Evolutionary conservation across 2,329 filamentous ascomycete genomes (phyloP), one percentile per base, ranked within the genome.

Genomic region (Fusarium sarcochroum): DNA sequence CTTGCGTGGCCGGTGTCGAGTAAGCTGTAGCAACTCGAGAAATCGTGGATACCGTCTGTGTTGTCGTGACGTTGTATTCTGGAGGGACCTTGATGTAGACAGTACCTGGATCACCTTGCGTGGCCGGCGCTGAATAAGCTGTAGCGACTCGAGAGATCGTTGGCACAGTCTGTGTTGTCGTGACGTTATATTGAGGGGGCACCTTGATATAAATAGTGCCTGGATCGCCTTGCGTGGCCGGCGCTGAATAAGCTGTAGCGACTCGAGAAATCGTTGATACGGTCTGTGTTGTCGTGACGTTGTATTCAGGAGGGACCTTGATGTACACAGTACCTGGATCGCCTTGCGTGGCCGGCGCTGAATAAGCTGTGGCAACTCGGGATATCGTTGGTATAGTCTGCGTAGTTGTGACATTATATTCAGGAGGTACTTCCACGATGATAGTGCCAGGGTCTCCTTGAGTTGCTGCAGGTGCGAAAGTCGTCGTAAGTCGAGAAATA

Each of bases 201-300:
- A 55, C 30, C 17, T 64, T 13, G 8, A 66, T 45, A 2, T 42
- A 15, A 7, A 63, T n/a, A 2, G 60, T 63, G 2, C 38, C 38
- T 1, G 60, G 60, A 8, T 63, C 60, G 14, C 57, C 57, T 20
- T 57, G 51, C 17, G 34, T 41, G 8, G 57, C 50, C 20, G 45
- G 50, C 3, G 58, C 25, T 5, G 35, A 21, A 44, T 57, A 63
- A 3, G 45, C 35, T 7, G 59, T 63, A 10, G 17, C 38, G 1
- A 15, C 32, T 5, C 54, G 41, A 11, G 34, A 47, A 18, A 62
- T 58, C 5, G 41, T 53, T 11, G 25, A 46, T 7, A 51, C 32
- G 5, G 41, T 46, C 17, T 52, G 11, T 6, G 60, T 63, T 7
- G 37, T 48, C 5, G 59, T 63, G 2, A 63, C 55, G 6, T 57